Evolutionary conservation across 352 stramenopile species (phyloP).

Genomic region (Globisporangium apiculatum): DNA sequence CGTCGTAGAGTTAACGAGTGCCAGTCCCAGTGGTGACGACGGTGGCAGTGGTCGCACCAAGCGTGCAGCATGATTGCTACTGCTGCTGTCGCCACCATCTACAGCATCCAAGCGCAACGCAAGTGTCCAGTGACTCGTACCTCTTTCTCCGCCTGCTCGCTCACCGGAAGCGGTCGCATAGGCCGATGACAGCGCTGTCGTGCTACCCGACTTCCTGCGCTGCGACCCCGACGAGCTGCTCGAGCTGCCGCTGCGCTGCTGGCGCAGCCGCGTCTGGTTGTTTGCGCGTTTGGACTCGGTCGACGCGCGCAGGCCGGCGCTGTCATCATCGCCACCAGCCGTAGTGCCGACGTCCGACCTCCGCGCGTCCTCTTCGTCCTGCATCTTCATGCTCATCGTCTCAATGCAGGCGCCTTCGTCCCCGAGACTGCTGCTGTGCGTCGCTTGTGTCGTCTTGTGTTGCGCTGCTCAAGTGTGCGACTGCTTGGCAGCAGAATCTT

Average conservation of each 20-base stretch:
- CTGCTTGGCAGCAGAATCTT: neutral
- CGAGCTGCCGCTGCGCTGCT: slow-evolving; percentile 17
- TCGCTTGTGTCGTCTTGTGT: neutral
- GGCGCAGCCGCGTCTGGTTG: slow-evolving; percentile 16
- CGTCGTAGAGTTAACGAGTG: slow-evolving; percentile 48
- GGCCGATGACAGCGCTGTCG: slow-evolving; percentile 1
- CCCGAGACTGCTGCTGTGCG: neutral
- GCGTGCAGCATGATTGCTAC: neutral
- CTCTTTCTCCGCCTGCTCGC: slow-evolving; percentile 5
- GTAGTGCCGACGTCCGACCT: slow-evolving; percentile 10
- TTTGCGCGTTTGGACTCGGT: neutral
- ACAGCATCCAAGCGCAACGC: neutral
- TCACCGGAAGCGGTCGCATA: neutral
- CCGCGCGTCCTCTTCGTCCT: slow-evolving; percentile 9
- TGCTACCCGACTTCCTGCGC: slow-evolving; percentile 9
- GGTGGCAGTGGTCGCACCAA: neutral
- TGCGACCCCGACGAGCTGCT: slow-evolving; percentile 3
- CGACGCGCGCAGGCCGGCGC: neutral
- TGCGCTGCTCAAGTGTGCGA: neutral
- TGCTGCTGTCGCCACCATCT: slow-evolving; percentile 14
- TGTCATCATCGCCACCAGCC: neutral
- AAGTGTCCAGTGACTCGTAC: slow-evolving; percentile 6
- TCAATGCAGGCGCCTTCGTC: neutral
- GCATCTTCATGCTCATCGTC: slow-evolving; percentile 30
- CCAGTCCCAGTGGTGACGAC: slow-evolving; percentile 10